Conservation (phyloP, 345 rosid species). For the Schrenkiella parvula region DNA sequence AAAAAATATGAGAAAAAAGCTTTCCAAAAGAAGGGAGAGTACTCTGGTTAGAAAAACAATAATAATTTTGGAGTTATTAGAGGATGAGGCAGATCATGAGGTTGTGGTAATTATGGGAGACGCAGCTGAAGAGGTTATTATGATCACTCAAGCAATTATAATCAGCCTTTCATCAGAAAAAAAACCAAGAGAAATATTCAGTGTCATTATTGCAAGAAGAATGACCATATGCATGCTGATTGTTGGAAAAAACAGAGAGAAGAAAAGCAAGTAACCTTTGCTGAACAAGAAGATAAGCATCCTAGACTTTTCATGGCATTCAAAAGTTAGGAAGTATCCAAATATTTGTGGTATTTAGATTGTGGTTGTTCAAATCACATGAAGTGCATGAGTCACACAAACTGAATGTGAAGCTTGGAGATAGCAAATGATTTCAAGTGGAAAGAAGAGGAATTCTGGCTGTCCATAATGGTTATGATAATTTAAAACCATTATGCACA, state of each 20-base stretch:
- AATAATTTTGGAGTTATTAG: too few species aligned
- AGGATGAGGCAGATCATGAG: too few species aligned
- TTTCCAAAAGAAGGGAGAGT: neutral
- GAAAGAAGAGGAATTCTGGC: too few species aligned
- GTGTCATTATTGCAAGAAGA: neutral
- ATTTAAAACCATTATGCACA: neutral
- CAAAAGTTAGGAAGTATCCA: neutral
- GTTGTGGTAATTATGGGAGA: too few species aligned
- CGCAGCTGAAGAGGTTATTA: neutral
- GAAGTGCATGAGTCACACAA: neutral
- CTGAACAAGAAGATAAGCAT: neutral
- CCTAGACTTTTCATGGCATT: neutral
- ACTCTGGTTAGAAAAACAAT: neutral
- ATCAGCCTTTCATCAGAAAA: too few species aligned
- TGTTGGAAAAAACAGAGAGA: neutral
- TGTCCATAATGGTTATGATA: too few species aligned
- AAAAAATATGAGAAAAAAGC: neutral
- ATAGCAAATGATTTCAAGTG: too few species aligned
- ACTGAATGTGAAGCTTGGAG: too few species aligned
- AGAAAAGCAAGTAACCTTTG: neutral
- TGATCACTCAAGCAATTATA: too few species aligned
- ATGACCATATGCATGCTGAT: neutral
- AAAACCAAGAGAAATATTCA: too few species aligned
- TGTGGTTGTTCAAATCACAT: slow-evolving; percentile 3
- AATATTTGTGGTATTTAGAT: neutral